Evolutionary conservation across 345 rosid genomes (phyloP), one percentile per base, ranked within the genome.

Genomic region (Anastatica hierochuntica): DNA sequence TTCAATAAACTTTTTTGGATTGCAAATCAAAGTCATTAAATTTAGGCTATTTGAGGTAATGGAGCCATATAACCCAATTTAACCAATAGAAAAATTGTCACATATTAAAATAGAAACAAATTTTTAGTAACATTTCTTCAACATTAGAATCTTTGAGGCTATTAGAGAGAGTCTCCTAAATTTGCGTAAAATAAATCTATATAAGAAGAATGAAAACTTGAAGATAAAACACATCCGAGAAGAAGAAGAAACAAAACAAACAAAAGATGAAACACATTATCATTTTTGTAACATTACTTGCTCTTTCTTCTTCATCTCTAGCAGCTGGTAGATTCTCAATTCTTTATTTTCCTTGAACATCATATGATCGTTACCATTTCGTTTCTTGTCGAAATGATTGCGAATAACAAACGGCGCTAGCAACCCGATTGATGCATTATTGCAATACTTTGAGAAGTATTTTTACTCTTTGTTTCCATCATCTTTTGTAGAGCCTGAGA

Each of bases 301-400:
- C 64, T 43, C 70, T 66, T 58, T 38, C 13, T 19, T 50, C 59
- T 36, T 37, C 48, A 27, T 45, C 41, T 50, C 36, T 58, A 9
- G 34, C 35, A 27, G 70, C 70, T 10, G 53, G 70, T 66, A 58
- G 27, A 14, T 41, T 47, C 51, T 14, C 23, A 31, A 2, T 14
- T 24, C 12, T n/a, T n/a, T n/a, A n/a, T n/a, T n/a, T n/a, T 19
- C 30, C 35, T 26, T 50, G 12, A 50, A 31, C 7, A 7, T 62
- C 38, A 26, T 12, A 53, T 34, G 26, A 48, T 18, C 23, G 29
- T 33, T 43, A 53, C 53, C 44, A 34, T n/a, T n/a, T n/a, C n/a
- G n/a, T n/a, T n/a, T n/a, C n/a, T n/a, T n/a, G n/a, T n/a, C n/a
- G n/a, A n/a, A n/a, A n/a, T n/a, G n/a, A n/a, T n/a, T n/a, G n/a